Conservation (phyloP, 2,329 filamentous ascomycete genomes). For the Sporothrix inflata region DNA sequence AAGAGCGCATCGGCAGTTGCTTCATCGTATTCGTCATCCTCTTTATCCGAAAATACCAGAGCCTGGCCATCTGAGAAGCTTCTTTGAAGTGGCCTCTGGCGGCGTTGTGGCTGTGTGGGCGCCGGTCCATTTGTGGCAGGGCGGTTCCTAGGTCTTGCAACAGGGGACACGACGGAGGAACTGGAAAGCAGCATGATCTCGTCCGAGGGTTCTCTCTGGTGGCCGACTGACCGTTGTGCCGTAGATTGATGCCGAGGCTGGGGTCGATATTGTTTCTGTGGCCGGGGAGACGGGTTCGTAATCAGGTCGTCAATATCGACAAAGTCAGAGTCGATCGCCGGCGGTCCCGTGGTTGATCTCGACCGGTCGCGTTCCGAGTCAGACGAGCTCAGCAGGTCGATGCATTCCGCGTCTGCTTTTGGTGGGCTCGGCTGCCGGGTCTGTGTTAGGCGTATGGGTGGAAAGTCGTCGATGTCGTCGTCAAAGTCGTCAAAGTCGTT, state of each 20-base stretch:
- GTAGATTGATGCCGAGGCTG: not conserved
- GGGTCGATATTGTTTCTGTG: not conserved
- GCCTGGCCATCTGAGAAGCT: conserved; percentile 28
- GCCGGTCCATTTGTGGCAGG: too few species aligned
- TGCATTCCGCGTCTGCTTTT: conserved; percentile 3
- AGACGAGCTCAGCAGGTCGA: conserved; percentile 32
- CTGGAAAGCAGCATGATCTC: conserved; percentile 27
- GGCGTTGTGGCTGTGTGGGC: not conserved
- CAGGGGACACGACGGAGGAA: not conserved
- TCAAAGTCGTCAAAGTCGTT: not conserved
- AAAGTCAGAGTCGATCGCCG: not conserved
- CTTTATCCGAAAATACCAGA: conserved; percentile 26
- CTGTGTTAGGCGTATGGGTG: not conserved
- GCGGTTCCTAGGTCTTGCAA: not conserved
- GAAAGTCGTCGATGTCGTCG: not conserved
- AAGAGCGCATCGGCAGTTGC: not conserved
- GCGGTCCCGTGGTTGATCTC: not conserved
- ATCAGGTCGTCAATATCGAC: conserved; percentile 26
- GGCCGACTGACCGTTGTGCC: not conserved
- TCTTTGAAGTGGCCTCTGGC: conserved; percentile 9
- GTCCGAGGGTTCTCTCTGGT: not conserved
- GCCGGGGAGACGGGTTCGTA: not conserved
- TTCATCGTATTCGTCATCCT: conserved; percentile 30
- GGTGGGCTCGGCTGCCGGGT: not conserved
- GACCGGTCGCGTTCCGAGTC: not conserved